Evolutionary conservation across 768 basidiomycete species (phyloP).

Genomic region (Leucocoprinus sp.): DNA sequence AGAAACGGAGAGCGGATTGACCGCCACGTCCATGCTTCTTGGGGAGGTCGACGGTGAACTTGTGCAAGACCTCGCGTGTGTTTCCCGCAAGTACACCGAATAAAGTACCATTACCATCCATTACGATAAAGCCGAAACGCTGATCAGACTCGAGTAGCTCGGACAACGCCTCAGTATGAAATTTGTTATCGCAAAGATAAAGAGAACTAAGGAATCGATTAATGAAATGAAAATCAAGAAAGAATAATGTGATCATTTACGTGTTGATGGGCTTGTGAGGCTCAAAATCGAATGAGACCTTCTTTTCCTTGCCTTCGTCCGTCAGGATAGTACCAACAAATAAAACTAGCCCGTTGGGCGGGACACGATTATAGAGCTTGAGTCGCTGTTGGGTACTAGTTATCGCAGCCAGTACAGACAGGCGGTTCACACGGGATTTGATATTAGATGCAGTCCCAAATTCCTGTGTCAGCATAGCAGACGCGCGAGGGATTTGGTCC

Average conservation of each 20-base stretch:
- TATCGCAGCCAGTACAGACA: constrained; percentile 96
- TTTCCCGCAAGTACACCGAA: constrained; percentile 96
- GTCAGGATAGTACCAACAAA: constrained; percentile 98
- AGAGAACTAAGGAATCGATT: constrained; percentile 54
- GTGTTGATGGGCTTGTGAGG: constrained; percentile 99
- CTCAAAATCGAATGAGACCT: constrained; percentile 96
- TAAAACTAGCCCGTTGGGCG: constrained; percentile 93
- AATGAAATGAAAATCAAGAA: neutral
- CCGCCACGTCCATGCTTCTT: constrained; percentile 99
- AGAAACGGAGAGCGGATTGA: constrained; percentile 99
- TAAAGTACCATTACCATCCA: constrained; percentile 97
- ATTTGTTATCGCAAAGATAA: constrained; percentile 99
- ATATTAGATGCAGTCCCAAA: constrained; percentile 99
- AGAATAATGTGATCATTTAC: constrained; percentile 37
- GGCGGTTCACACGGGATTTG: constrained; percentile 96
- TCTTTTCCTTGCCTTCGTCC: constrained; percentile 99
- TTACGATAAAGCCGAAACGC: constrained; percentile 98
- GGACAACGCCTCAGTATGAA: constrained; percentile 95
- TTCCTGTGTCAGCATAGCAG: constrained; percentile 96
- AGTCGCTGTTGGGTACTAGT: constrained; percentile 96
- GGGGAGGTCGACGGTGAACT: constrained; percentile 97
- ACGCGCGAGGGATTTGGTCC: constrained; percentile 93
- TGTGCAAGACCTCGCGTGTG: constrained; percentile 95
- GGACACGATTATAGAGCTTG: constrained; percentile 94
- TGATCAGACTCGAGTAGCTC: constrained; percentile 96